Conservation (phyloP, 805 yeast species). For the Candida chilensis region DNA sequence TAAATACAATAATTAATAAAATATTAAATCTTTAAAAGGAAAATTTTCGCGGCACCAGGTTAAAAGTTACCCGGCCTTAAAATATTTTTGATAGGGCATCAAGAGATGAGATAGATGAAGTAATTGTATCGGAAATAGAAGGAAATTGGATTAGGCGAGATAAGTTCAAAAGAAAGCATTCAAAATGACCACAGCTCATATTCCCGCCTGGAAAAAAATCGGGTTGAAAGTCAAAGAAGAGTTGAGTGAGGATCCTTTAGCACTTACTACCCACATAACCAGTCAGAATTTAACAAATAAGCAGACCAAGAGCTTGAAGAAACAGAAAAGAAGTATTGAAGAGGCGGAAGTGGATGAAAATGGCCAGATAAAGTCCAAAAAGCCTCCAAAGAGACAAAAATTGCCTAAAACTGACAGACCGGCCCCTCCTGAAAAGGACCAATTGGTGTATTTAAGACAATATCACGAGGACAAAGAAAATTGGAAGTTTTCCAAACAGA, state of each 20-base stretch:
- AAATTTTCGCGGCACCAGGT: too few species aligned
- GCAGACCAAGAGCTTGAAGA: slow-evolving; percentile 30
- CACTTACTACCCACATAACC: slow-evolving; percentile 34
- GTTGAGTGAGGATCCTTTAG: slow-evolving; percentile 33
- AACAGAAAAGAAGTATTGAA: slow-evolving; percentile 15
- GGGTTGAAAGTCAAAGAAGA: slow-evolving; percentile 56
- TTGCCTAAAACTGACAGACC: slow-evolving; percentile 58
- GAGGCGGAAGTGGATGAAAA: slow-evolving; percentile 8
- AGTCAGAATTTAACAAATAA: slow-evolving; percentile 28
- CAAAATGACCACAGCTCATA: too few species aligned
- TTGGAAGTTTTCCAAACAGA: slow-evolving; percentile 84
- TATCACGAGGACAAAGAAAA: slow-evolving; percentile 43
- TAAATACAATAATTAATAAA: too few species aligned
- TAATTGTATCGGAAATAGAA: too few species aligned
- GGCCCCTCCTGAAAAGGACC: slow-evolving; percentile 68
- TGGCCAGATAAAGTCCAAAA: slow-evolving; percentile 18
- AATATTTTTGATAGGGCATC: too few species aligned
- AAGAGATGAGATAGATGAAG: too few species aligned
- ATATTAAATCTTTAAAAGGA: too few species aligned
- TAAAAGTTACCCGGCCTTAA: too few species aligned
- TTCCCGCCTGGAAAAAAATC: slow-evolving; percentile 82
- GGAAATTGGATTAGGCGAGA: too few species aligned
- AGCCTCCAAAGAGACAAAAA: slow-evolving; percentile 64
- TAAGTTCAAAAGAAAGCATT: too few species aligned
- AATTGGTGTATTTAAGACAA: slow-evolving; percentile 53